Percentiles rank a stretch among this genome's conserved stretches.
Evolutionary conservation across 2,329 filamentous ascomycete genomes (phyloP).

Genomic region (Neopestalotiopsis clavispora): DNA sequence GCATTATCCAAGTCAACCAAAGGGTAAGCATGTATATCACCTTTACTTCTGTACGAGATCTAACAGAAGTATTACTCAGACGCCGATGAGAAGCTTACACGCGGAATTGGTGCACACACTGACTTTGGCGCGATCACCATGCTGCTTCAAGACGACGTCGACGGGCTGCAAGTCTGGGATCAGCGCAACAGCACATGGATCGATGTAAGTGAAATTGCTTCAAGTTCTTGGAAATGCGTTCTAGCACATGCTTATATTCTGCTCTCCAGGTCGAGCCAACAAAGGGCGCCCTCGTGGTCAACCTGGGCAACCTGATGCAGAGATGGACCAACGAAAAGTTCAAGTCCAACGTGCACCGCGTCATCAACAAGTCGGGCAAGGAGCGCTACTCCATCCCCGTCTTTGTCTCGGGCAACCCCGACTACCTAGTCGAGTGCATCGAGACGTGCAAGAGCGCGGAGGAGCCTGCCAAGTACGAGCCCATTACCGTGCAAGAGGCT

Average conservation of each 20-base stretch:
- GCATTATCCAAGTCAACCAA: slow-evolving; percentile 16
- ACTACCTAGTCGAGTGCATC: slow-evolving; percentile 42
- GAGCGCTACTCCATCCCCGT: slow-evolving; percentile 63
- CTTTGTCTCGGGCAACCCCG: slow-evolving; percentile 60
- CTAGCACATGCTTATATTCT: not conserved
- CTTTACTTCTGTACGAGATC: no score
- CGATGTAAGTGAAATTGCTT: slow-evolving; percentile 30
- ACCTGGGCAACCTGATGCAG: slow-evolving; percentile 43
- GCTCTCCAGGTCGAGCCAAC: slow-evolving; percentile 37
- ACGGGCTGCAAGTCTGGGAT: slow-evolving; percentile 31
- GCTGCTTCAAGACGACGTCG: slow-evolving; percentile 29
- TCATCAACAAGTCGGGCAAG: slow-evolving; percentile 54
- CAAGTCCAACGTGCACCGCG: slow-evolving; percentile 58
- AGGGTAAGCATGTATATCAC: not conserved
- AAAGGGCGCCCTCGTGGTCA: slow-evolving; percentile 39
- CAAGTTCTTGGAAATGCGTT: not conserved
- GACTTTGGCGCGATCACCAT: slow-evolving; percentile 33
- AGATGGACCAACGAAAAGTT: slow-evolving; percentile 43
- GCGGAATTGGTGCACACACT: slow-evolving; percentile 28
- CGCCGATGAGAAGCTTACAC: slow-evolving; percentile 33
- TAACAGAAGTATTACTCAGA: not conserved
- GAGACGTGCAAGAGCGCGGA: slow-evolving; percentile 33
- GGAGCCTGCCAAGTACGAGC: slow-evolving; percentile 34
- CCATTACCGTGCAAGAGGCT: slow-evolving; percentile 38
- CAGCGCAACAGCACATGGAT: slow-evolving; percentile 34